phyloP scores from a whole-genome alignment of 169 alveolate genomes.

The Cytauxzoon felis region DNA sequence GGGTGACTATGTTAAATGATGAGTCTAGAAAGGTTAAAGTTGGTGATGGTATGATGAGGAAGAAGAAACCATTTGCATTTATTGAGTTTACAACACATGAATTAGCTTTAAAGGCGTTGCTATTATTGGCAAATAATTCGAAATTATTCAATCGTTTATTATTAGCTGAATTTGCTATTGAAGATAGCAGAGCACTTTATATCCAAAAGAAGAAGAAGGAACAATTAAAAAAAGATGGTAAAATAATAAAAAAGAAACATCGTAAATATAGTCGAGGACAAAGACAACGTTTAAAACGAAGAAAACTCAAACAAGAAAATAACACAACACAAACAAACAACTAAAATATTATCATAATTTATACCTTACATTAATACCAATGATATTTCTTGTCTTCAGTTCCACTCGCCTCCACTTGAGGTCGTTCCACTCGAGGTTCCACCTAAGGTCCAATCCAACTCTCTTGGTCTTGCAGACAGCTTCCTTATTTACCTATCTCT shows the following conservation, averaged over 20 bases:
- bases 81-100: conserved; percentile 46
- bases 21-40: conserved; percentile 49
- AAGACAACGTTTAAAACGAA: conserved; percentile 55
- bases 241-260: conserved; percentile 9
- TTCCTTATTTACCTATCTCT: no score
- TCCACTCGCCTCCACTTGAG: no score
- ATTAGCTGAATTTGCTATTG: conserved; percentile 59
- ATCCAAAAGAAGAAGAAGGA: conserved; percentile 44
- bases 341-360: not conserved
- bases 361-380: not conserved
- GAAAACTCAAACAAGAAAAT: conserved; percentile 6
- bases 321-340: not conserved
- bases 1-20: conserved; percentile 40
- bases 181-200: conserved; percentile 43
- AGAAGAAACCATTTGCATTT: conserved; percentile 57
- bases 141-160: conserved; percentile 14
- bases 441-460: no score
- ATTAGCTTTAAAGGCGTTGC: conserved; percentile 43
- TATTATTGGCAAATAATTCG: conserved; percentile 40
- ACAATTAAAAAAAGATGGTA: conserved; percentile 7
- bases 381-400: no score
- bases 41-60: conserved; percentile 25
- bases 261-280: conserved; percentile 55
- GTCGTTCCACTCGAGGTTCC: no score
- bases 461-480: no score